A percentile compares a stretch with the other conserved stretches of the same genome.
Conservation (phyloP, 225 moss, liverwort and hornwort genomes). For the Thuidium tamariscinum region DNA sequence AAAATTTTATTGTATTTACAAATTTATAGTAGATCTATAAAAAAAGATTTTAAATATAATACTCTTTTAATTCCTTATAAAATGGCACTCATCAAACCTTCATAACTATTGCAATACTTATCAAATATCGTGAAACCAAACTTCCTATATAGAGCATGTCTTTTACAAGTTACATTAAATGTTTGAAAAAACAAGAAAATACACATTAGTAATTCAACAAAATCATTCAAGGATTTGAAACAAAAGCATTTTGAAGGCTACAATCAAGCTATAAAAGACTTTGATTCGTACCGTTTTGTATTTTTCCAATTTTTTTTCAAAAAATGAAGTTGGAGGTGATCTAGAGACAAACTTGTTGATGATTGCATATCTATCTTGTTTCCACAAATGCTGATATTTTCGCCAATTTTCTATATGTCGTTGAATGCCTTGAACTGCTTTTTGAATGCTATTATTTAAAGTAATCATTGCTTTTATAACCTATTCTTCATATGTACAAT, state of each 20-base stretch:
- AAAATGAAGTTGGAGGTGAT: conserved; percentile 29
- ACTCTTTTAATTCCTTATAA: neutral
- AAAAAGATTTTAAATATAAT: neutral
- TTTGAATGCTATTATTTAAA: conserved; percentile 60
- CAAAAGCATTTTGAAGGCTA: neutral
- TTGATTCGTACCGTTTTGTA: conserved; percentile 36
- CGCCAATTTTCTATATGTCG: conserved; percentile 77
- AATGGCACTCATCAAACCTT: neutral
- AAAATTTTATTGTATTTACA: neutral
- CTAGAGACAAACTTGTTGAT: conserved; percentile 51
- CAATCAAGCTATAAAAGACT: neutral
- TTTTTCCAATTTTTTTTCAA: conserved; percentile 80
- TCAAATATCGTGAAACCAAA: neutral
- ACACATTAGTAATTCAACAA: no score
- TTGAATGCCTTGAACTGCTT: conserved; percentile 67
- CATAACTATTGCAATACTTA: neutral
- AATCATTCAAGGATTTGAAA: no score
- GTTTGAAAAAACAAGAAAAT: neutral
- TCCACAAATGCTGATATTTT: conserved; percentile 93
- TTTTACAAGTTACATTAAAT: neutral
- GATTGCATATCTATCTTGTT: conserved; percentile 51
- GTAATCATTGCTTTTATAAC: conserved; percentile 71
- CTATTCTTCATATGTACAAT: conserved; percentile 1
- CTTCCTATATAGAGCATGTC: no score
- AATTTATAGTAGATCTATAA: neutral